Percentiles rank a stretch among this genome's conserved stretches.
Conservation (phyloP, 768 basidiomycete species). For the Chlorophyllum brunneum region DNA sequence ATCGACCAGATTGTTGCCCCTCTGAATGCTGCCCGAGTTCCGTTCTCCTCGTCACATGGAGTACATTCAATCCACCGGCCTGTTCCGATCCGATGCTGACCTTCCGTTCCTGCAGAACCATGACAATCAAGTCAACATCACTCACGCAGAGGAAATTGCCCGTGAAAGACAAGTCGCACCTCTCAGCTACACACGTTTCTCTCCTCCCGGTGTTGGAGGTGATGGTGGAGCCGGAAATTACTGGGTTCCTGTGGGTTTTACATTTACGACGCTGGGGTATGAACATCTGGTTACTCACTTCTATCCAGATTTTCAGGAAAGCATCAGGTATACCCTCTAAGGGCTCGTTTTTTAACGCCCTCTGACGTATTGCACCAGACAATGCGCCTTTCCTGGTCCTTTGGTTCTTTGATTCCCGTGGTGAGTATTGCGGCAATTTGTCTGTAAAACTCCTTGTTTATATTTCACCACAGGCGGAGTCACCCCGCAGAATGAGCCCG, state of each 20-base stretch:
- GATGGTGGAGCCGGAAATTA: constrained; percentile 64
- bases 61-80: constrained; percentile 33
- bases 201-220: constrained; percentile 62
- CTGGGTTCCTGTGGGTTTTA: constrained; percentile 66
- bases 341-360: constrained; percentile 17
- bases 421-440: constrained; percentile 24
- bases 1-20: constrained; percentile 64
- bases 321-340: constrained; percentile 24
- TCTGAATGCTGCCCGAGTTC: constrained; percentile 50
- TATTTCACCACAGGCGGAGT: constrained; percentile 41
- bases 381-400: constrained; percentile 50
- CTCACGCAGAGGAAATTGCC: constrained; percentile 61
- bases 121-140: constrained; percentile 71
- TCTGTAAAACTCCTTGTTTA: not conserved
- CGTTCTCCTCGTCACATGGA: constrained; percentile 68
- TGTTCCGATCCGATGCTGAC: not conserved
- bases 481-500: constrained; percentile 32
- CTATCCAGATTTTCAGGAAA: constrained; percentile 34
- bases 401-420: constrained; percentile 81
- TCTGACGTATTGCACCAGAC: constrained; percentile 19
- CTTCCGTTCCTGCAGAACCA: constrained; percentile 49
- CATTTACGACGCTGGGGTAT: not conserved
- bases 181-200: constrained; percentile 58
- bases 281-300: not conserved
- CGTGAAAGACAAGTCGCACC: constrained; percentile 56